A percentile compares a stretch with the other conserved stretches of the same genome.
Evolutionary conservation across 441 rosid species (phyloP).

Genomic region (Erodium trifolium): DNA sequence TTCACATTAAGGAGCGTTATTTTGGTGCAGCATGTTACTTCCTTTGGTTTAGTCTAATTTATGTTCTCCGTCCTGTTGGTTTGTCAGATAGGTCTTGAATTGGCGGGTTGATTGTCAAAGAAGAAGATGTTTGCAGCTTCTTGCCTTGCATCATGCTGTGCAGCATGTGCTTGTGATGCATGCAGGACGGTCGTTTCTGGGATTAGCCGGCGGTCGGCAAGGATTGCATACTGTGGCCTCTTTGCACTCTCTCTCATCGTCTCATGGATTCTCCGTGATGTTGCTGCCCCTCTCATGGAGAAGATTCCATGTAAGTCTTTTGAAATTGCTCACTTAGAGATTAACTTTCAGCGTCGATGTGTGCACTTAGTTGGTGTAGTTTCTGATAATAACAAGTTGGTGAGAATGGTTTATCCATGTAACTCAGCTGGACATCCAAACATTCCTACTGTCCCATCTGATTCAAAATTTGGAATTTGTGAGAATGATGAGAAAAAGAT

Average conservation of each 20-base stretch:
- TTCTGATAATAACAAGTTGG: not conserved
- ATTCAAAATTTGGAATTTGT: not conserved
- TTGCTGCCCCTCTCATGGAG: constrained; percentile 94
- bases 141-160: constrained; percentile 86
- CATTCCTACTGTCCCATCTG: not conserved
- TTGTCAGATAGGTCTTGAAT: not conserved
- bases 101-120: constrained; percentile 6
- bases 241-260: constrained; percentile 75
- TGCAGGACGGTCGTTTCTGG: constrained; percentile 79
- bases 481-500: not conserved
- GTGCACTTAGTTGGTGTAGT: not conserved
- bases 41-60: not conserved
- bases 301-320: constrained; percentile 71
- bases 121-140: constrained; percentile 84
- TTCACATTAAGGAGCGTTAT: no score
- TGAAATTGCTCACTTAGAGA: not conserved
- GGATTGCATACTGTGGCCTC: constrained; percentile 91
- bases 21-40: not conserved
- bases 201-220: constrained; percentile 81
- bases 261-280: constrained; percentile 86
- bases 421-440: not conserved
- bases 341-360: not conserved
- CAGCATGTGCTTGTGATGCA: constrained; percentile 87
- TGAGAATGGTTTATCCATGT: not conserved
- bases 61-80: not conserved